Conservation (phyloP, 495 filamentous ascomycete genomes). For the Lasiosphaeria hispida region DNA sequence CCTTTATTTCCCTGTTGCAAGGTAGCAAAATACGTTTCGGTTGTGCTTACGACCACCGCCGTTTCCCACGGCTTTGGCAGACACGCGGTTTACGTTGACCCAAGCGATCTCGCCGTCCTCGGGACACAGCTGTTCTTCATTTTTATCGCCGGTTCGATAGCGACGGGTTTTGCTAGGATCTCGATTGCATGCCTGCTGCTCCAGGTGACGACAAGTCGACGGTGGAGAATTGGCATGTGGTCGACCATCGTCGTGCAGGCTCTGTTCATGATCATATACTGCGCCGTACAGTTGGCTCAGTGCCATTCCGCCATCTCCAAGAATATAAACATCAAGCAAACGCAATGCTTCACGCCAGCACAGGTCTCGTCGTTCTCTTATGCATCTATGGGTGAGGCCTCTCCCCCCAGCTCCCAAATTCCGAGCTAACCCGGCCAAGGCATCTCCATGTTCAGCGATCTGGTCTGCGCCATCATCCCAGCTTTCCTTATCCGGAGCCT, state of each 20-base stretch:
- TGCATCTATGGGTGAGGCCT: neutral
- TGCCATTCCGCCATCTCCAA: neutral
- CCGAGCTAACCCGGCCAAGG: neutral
- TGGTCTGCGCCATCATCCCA: constrained; percentile 3
- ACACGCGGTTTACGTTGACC: too few relatives aligned
- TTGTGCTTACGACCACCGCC: too few relatives aligned
- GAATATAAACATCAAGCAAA: neutral
- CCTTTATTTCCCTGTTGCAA: too few relatives aligned
- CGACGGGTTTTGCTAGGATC: too few relatives aligned
- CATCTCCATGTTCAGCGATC: constrained; percentile 4
- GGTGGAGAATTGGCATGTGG: neutral
- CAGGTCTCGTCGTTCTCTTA: constrained; percentile 5
- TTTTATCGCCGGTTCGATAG: too few relatives aligned
- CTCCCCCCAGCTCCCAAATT: neutral
- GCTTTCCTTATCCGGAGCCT: neutral
- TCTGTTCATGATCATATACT: neutral
- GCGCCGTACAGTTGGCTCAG: constrained; percentile 1
- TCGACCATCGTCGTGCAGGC: constrained; percentile 1
- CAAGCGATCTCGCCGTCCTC: too few relatives aligned
- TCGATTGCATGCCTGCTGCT: too few relatives aligned
- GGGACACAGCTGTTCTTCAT: too few relatives aligned
- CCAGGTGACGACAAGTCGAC: too few relatives aligned
- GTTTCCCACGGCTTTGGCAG: too few relatives aligned
- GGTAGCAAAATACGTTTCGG: too few relatives aligned
- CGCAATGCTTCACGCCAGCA: neutral